Base-by-base conservation (phyloP, 768 basidiomycete species). In the Collybiopsis luxurians region DNA sequence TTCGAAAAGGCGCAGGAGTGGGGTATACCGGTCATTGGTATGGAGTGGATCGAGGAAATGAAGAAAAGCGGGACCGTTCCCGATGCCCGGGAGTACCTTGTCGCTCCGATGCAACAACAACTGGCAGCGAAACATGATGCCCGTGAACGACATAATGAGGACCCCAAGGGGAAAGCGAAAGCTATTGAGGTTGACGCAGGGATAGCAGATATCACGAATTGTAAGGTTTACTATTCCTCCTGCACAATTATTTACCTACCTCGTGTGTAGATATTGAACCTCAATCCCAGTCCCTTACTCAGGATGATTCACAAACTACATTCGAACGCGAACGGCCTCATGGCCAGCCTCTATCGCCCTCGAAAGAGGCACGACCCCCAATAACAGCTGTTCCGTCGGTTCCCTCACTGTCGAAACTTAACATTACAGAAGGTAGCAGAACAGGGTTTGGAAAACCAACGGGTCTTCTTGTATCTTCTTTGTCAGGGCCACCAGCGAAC, bases 1-100 rank as follows among this genome's bases (percentile, higher is more conserved):
- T 91, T 82, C 50, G 81, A 86, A 15, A 92, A 87, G 67, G 92
- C 94, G 2, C 65, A 68, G 38, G 84, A 91, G 66, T 96, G 95
- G 94, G 78, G 77, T 13, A 80, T 89, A 7, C 85, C 87, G 0
- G 82, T 90, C n/a, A 77, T 95, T 21, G 75, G 79, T 36, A 74
- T 88, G 67, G 73, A 72, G 9, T 97, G 93, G 92, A 66, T 97
- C 17, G 75, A 75, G 12, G 72, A 74, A 0, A 81, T 92, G 60
- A 85, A 80, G 9, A 66, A 63, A 26, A 76, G 70, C 0, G 91
- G 89, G 0, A 48, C 45, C 1, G 66, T 90, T 36, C 81, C 81
- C 26, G 45, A 39, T 44, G 34, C 0, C 26, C 50, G 51, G 0
- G 60, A 43, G 68, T 3, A 58, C 70, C 10, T 65, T 63, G 21